Conservation (phyloP, 768 basidiomycete genomes). For the Cystobasidium onofrii region DNA sequence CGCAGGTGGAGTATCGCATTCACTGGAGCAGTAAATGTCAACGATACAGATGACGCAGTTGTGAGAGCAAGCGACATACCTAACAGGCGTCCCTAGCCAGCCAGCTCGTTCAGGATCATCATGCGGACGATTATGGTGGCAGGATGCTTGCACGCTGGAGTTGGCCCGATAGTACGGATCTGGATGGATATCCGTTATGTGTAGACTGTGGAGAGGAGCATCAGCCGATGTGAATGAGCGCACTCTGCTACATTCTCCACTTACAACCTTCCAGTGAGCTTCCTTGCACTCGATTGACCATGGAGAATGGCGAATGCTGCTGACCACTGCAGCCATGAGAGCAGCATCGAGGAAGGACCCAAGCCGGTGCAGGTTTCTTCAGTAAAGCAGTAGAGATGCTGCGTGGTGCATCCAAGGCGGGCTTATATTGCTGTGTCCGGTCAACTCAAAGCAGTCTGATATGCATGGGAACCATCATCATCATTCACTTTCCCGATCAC, state of each 20-base stretch:
- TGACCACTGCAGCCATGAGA: neutral
- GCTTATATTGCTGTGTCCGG: neutral
- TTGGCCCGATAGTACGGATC: slow-evolving; percentile 58
- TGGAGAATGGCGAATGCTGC: neutral
- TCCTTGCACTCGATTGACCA: slow-evolving; percentile 1
- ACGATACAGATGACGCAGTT: too few relatives aligned
- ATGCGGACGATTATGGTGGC: slow-evolving; percentile 53
- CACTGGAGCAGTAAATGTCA: slow-evolving; percentile 47
- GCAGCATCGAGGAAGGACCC: neutral
- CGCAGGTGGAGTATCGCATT: slow-evolving; percentile 70
- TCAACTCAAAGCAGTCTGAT: too few relatives aligned
- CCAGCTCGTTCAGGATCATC: slow-evolving; percentile 48
- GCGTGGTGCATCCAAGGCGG: neutral
- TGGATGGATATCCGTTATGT: slow-evolving; percentile 77
- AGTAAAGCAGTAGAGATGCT: neutral
- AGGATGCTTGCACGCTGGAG: slow-evolving; percentile 56
- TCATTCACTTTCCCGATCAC: too few relatives aligned
- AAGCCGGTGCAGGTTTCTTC: neutral
- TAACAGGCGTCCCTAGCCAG: slow-evolving; percentile 61
- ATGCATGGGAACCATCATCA: too few relatives aligned
- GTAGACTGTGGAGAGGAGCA: slow-evolving; percentile 47
- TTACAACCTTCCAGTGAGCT: slow-evolving; percentile 18
- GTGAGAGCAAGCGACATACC: slow-evolving; percentile 53
- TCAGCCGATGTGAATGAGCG: neutral
- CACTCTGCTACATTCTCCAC: neutral